phyloP scores from a whole-genome alignment of 148 eudicot genomes.

The Chenopodium formosanum region DNA sequence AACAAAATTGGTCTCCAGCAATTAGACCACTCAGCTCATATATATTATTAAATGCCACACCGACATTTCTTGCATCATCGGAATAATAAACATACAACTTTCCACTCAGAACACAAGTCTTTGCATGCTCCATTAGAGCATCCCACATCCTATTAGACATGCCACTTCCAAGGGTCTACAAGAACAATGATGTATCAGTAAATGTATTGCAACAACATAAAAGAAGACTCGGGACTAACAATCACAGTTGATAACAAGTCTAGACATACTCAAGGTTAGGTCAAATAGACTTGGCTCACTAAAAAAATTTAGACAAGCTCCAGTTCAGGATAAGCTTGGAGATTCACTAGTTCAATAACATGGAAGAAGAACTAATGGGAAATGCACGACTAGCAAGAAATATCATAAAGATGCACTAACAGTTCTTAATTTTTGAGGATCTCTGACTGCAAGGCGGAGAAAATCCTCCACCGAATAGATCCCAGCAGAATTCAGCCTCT shows the following conservation, averaged over 20 bases:
- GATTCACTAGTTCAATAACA: not conserved
- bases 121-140: constrained; percentile 87
- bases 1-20: constrained; percentile 56
- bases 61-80: constrained; percentile 67
- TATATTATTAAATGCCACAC: constrained; percentile 84
- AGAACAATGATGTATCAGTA: constrained; percentile 10
- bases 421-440: constrained; percentile 66
- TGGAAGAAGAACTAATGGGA: not conserved
- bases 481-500: constrained; percentile 59
- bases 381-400: not conserved
- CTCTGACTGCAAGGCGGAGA: constrained; percentile 85
- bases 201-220: constrained; percentile 2
- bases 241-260: not conserved
- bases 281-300: not conserved
- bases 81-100: constrained; percentile 82
- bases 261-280: not conserved
- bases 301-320: not conserved
- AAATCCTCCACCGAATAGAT: constrained; percentile 81
- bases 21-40: constrained; percentile 91
- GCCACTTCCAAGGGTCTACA: constrained; percentile 92
- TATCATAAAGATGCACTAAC: constrained; percentile 42
- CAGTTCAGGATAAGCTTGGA: not conserved
- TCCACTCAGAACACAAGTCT: constrained; percentile 84
- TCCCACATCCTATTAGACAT: constrained; percentile 99
- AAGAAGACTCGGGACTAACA: not conserved